phyloP scores from a whole-genome alignment of 768 basidiomycete genomes.

The Lentinula aciculospora region DNA sequence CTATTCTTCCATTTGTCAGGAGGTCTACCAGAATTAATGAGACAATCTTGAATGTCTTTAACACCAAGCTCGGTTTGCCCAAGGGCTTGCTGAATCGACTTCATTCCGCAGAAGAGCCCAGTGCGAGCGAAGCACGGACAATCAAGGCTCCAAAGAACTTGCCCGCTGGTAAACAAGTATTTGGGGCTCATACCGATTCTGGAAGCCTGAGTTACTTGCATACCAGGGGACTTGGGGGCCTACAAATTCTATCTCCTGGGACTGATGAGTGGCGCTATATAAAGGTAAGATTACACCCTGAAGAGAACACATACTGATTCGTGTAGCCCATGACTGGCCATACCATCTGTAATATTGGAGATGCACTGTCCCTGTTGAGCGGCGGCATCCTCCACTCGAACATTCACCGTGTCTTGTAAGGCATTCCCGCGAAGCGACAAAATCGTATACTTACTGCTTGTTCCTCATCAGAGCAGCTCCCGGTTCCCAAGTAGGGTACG shows the following conservation, averaged over 20 bases:
- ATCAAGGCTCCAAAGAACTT: constrained; percentile 31
- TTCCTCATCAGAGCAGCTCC: constrained; percentile 41
- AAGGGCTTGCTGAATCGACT: constrained; percentile 26
- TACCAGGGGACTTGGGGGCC: constrained; percentile 38
- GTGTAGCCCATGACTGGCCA: constrained; percentile 36
- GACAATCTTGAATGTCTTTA: constrained; percentile 32
- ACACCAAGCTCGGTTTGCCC: constrained; percentile 33
- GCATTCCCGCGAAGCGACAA: too few species aligned
- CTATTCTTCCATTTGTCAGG: constrained; percentile 7
- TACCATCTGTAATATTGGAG: constrained; percentile 40
- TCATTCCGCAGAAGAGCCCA: constrained; percentile 28
- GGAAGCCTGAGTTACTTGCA: constrained; percentile 28
- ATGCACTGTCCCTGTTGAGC: constrained; percentile 38
- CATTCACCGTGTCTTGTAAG: constrained; percentile 22
- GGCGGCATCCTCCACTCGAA: constrained; percentile 40
- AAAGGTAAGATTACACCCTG: constrained; percentile 24
- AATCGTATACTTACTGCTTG: too few species aligned
- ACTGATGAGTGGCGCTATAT: constrained; percentile 33
- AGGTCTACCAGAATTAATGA: constrained; percentile 35
- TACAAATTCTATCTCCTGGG: constrained; percentile 36
- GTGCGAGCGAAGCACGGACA: constrained; percentile 36
- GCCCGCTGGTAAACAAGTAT: constrained; percentile 17
- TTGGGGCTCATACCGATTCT: constrained; percentile 38
- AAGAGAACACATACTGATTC: background rate
- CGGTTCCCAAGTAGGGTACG: constrained; percentile 36